These are phyloP conservation scores for Puccinia polysora DNA, from an alignment of 1,284 basidiomycete genomes.

Conservation along the genomic window DNA sequence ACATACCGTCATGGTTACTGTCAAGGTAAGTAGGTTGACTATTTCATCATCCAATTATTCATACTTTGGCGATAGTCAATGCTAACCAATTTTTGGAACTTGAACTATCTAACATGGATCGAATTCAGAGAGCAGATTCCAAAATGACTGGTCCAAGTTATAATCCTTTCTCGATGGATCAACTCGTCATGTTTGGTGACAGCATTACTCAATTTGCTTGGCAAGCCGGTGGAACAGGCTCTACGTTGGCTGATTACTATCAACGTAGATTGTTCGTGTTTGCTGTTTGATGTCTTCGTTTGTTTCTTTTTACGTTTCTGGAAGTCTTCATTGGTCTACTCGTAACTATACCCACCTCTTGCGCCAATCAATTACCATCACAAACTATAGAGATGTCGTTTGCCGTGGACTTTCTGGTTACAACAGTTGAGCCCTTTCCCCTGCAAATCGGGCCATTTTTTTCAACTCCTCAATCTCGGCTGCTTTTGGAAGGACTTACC, in stretches of 20 bases:
- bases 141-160: background rate
- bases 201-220: conserved; percentile 43
- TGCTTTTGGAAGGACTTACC: background rate
- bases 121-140: background rate
- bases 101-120: too few species aligned
- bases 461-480: background rate
- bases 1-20: too few species aligned
- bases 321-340: background rate
- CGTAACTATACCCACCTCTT: background rate
- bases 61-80: too few species aligned
- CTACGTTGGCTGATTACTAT: conserved; percentile 30
- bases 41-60: too few species aligned
- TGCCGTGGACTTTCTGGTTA: conserved; percentile 41
- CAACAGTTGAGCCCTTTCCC: conserved; percentile 26
- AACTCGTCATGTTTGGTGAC: conserved; percentile 41
- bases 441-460: too few species aligned
- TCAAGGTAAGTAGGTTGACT: too few species aligned
- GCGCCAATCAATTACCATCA: background rate
- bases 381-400: conserved; percentile 32
- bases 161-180: background rate
- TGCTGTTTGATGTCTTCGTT: background rate
- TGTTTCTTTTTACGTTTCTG: background rate
- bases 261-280: conserved; percentile 39
- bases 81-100: too few species aligned
- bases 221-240: conserved; percentile 32